Base-by-base conservation (phyloP, 2,329 filamentous ascomycete species). In the Neopestalotiopsis sp. region DNA sequence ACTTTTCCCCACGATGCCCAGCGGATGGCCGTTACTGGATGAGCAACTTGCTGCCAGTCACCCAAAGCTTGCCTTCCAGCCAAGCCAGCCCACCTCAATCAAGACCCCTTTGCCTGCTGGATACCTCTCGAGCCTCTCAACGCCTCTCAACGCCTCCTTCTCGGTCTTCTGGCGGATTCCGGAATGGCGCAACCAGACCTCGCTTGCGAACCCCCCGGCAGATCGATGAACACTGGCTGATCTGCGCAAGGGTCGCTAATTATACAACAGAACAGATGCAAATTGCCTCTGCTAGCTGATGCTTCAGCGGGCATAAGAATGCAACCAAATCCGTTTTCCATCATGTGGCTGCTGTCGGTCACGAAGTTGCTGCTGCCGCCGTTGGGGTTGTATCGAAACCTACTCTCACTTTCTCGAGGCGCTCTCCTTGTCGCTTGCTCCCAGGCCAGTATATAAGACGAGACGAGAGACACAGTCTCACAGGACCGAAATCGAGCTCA, bases 1-100 rank as follows among this genome's bases (percentile, higher is more conserved):
- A 20, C n/a, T 49, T 10, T 52, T 24, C 40, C 40, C 38, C 61
- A 64, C 61, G 61, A 45, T 64, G 61, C 61, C 38, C 28, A 64
- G 20, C 34, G 1, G 9, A 45, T 5, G 61, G 40, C 34, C 34
- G 14, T 64, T 30, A 64, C 61, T 64, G 61, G 61, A 67, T n/a
- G 45, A 52, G 45, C 45, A 24, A 24, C 10, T 3, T 52, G 6
- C 45, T 52, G 42, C 42, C 24, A 49, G 42, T 7, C n/a, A 52
- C 45, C 45, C 17, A 52, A 24, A 52, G 17, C 3, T 17, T 14
- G 42, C 42, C 34, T 3, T 38, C 34, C 10, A 1, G 34, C 34
- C 34, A 7, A 7, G 12, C 42, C 10, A 7, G 34, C 34, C 34
- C 34, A 7, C 42, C 42, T 49, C 42, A 13, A 49, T 52, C 6